Percentiles rank a stretch among this genome's conserved stretches.
Conservation (phyloP, 2,329 filamentous ascomycete species). For the Cyanodermella asteris region DNA sequence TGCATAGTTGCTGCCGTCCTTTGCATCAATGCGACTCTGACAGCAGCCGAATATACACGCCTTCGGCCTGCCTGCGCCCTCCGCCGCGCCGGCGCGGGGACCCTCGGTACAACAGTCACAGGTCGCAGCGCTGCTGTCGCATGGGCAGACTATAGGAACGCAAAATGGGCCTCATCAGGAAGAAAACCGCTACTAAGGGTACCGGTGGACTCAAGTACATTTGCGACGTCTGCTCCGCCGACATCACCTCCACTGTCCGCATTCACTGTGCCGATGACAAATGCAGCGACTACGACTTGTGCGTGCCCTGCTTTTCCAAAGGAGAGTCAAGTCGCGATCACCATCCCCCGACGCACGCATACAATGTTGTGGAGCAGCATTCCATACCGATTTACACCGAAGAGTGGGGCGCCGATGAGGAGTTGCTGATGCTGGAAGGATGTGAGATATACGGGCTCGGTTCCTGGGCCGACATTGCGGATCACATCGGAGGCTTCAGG, state of each 20-base stretch:
- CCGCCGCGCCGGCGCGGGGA: too few species aligned
- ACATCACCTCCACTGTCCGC: constrained; percentile 92
- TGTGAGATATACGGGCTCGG: constrained; percentile 90
- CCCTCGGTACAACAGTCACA: too few species aligned
- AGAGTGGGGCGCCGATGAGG: constrained; percentile 95
- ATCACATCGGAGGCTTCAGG: constrained; percentile 90
- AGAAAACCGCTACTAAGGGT: constrained; percentile 71
- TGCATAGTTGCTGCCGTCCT: too few species aligned
- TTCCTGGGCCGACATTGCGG: constrained; percentile 93
- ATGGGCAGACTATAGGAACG: too few species aligned
- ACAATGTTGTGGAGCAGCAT: constrained; percentile 90
- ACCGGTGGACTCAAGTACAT: constrained; percentile 85
- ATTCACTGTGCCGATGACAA: constrained; percentile 69
- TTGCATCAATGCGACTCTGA: too few species aligned
- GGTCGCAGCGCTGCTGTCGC: too few species aligned
- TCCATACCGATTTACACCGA: constrained; percentile 89
- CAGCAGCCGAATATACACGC: too few species aligned
- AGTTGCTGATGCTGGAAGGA: constrained; percentile 78
- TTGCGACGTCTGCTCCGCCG: constrained; percentile 88
- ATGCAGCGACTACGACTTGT: constrained; percentile 91
- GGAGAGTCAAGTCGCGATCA: constrained; percentile 65
- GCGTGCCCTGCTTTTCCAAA: constrained; percentile 79
- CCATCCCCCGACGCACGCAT: constrained; percentile 68
- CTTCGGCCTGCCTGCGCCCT: too few species aligned
- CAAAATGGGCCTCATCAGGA: constrained; percentile 80